phyloP scores from a whole-genome alignment of 164 flowering plant species.

The Vitis rupestris region DNA sequence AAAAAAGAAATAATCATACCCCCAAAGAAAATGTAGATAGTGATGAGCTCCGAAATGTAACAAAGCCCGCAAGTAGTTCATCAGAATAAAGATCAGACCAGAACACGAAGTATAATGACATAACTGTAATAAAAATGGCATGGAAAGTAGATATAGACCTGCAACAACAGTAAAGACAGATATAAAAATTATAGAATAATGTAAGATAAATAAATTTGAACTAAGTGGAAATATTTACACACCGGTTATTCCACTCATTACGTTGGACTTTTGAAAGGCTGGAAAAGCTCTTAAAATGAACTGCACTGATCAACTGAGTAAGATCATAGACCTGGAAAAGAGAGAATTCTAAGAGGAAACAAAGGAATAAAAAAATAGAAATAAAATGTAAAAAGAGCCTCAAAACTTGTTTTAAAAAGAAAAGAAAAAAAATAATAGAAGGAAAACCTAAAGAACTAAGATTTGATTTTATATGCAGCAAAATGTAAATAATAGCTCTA shows the following conservation, averaged over 20 bases:
- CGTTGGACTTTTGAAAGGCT: conserved; percentile 26
- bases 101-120: conserved; percentile 72
- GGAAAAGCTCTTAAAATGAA: conserved; percentile 30
- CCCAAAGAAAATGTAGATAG: conserved; percentile 72
- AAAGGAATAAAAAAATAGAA: not conserved
- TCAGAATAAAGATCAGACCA: conserved; percentile 76
- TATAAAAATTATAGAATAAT: not conserved
- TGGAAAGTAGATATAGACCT: conserved; percentile 77
- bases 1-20: conserved; percentile 27
- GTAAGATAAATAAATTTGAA: not conserved
- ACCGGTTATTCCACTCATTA: conserved; percentile 44
- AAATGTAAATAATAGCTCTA: not conserved
- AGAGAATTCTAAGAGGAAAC: conserved; percentile 3
- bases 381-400: not conserved
- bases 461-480: not conserved
- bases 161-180: conserved; percentile 23
- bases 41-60: conserved; percentile 59
- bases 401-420: not conserved
- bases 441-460: not conserved
- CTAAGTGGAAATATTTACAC: not conserved
- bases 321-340: conserved; percentile 37
- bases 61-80: conserved; percentile 29
- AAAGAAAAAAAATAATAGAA: not conserved
- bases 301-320: conserved; percentile 22
- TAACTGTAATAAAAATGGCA: conserved; percentile 65